phyloP scores from a whole-genome alignment of 352 stramenopile genomes.

The Pythium insidiosum region DNA sequence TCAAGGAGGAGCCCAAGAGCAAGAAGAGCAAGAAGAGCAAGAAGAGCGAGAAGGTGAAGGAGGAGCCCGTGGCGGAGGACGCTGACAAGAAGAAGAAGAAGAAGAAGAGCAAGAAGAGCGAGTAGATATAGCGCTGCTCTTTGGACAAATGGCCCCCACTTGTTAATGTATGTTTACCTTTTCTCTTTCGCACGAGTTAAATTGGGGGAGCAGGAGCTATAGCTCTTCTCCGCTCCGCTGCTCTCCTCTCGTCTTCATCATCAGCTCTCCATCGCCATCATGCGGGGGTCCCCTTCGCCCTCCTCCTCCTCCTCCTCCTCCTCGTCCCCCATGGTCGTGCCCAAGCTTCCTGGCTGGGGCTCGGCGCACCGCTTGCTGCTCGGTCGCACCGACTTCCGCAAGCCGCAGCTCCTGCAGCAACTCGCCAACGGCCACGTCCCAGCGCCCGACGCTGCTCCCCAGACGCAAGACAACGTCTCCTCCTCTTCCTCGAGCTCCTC shows the following conservation, averaged over 20 bases:
- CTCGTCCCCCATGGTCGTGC: slow-evolving; percentile 5
- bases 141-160: no score
- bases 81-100: slow-evolving; percentile 22
- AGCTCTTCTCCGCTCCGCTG: not conserved
- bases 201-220: no score
- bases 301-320: no score
- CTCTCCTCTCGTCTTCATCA: not conserved
- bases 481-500: no score
- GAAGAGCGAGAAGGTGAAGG: slow-evolving; percentile 65
- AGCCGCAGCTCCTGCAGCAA: slow-evolving; percentile 49
- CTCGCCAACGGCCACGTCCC: slow-evolving; percentile 46
- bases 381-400: slow-evolving; percentile 40
- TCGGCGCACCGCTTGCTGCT: slow-evolving; percentile 43
- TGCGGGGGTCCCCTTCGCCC: no score
- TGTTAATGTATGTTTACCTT: no score
- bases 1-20: no score
- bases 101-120: slow-evolving; percentile 51
- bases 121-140: slow-evolving; percentile 51
- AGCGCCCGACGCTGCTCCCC: slow-evolving; percentile 6
- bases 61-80: slow-evolving; percentile 18
- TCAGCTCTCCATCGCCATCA: no score
- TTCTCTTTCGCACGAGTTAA: no score
- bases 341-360: slow-evolving; percentile 47
- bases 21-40: slow-evolving; percentile 73
- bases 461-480: not conserved